phyloP scores from a whole-genome alignment of 2,329 filamentous ascomycete species.

The Periconia sp. region DNA sequence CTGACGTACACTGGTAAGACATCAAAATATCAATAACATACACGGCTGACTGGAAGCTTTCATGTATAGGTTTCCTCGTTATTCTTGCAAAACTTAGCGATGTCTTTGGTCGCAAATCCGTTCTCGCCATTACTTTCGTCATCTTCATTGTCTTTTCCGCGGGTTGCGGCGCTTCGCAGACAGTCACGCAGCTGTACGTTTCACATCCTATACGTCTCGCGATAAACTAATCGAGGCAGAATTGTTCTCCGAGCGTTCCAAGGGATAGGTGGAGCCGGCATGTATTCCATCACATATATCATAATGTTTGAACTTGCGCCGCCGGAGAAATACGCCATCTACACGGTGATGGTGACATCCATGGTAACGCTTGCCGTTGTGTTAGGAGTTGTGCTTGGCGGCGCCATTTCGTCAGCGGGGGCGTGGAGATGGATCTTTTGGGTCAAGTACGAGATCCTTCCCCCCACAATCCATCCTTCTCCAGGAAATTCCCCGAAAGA shows the following conservation, averaged over 20 bases:
- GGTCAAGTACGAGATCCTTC: conserved; percentile 2
- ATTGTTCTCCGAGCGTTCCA: conserved; percentile 24
- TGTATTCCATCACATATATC: conserved; percentile 28
- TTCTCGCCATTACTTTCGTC: conserved; percentile 20
- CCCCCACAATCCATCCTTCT: background rate
- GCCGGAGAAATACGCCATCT: conserved; percentile 3
- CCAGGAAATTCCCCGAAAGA: background rate
- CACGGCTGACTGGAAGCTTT: background rate
- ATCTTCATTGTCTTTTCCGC: conserved; percentile 32
- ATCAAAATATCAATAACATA: too few relatives aligned
- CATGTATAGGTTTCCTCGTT: conserved; percentile 27
- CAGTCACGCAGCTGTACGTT: conserved; percentile 26
- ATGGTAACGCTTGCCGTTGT: conserved; percentile 25
- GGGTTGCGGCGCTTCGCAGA: conserved; percentile 33
- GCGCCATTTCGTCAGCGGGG: conserved; percentile 34
- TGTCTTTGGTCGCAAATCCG: conserved; percentile 31
- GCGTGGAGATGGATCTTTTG: conserved; percentile 40
- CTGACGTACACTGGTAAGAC: conserved; percentile 27
- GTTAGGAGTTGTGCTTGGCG: conserved; percentile 42
- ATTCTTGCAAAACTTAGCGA: conserved; percentile 39
- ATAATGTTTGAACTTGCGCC: conserved; percentile 27
- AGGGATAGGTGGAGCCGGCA: conserved; percentile 27
- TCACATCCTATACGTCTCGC: background rate
- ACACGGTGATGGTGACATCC: background rate
- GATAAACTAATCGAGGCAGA: conserved; percentile 8